Base-by-base conservation (phyloP, 1,284 basidiomycete species). In the Microbotryum scabiosae region DNA sequence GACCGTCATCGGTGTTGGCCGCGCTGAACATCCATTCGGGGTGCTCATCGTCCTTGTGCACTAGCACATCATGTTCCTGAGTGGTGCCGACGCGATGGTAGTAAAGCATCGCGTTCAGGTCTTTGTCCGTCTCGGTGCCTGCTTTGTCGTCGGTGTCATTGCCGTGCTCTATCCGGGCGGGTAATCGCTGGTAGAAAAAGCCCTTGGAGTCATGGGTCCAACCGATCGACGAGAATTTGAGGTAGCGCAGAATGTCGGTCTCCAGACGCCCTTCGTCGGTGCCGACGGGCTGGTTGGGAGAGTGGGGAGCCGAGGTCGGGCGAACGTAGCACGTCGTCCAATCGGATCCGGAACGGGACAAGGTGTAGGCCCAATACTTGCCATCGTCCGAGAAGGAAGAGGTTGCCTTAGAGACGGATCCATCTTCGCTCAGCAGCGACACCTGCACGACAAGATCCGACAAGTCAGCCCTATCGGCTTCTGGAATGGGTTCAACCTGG, bases 181-280 rank as follows among this genome's bases (percentile, higher is more conserved):
- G 61, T 54, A 63, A 70, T n/a, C 66, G 60, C 41, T 88, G 86
- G 73, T 90, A 90, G 76, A 88, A 87, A 74, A 90, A 88, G 1
- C 87, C 87, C 65, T 83, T 84, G 59, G 82, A 84, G 73, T 89
- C 86, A 59, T 83, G 81, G 9, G 84, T 83, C 88, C 88, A 90
- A 36, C 78, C 77, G 54, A 88, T 79, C 12, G 62, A 74, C 0
- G 84, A 85, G 75, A 88, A 89, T 73, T 90, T 90, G 68, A 87
- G 85, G 71, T 82, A 85, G 58, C 82, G 79, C 61, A 90, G 76
- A 65, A 84, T 83, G 52, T 90, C 87, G 8, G 76, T 63, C 52
- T 88, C 79, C 50, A 83, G 79, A 30, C 76, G 76, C 21, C 81
- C 78, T 68, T 84, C 79, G 41, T 79, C 59, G 71, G 72, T 47